Evolutionary conservation across 2,329 filamentous ascomycete genomes (phyloP).

Genomic region (Trichoderma harzianum): DNA sequence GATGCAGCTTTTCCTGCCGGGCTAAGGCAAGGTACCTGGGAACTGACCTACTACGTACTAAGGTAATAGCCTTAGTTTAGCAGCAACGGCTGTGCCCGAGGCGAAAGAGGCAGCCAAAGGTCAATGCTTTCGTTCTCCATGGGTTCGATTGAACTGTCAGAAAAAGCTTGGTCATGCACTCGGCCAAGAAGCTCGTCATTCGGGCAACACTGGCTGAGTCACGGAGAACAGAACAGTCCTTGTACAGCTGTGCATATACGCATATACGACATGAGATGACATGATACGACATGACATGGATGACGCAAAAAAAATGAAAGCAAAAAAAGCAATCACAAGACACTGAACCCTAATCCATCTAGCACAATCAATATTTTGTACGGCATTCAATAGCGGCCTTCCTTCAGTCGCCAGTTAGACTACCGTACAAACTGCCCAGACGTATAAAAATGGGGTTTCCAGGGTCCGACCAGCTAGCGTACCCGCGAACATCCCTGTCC

Average conservation of each 20-base stretch:
- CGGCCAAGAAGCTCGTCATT: not conserved
- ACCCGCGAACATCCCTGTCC: slow-evolving; percentile 20
- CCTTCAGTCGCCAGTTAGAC: not conserved
- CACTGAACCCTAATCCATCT: not conserved
- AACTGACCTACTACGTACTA: not conserved
- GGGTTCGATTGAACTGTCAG: not conserved
- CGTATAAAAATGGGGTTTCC: not conserved
- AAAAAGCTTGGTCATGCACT: not conserved
- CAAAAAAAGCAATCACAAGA: not conserved
- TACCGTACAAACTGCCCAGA: not conserved
- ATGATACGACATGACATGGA: not conserved
- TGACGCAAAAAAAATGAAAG: not conserved
- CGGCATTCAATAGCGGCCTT: not conserved
- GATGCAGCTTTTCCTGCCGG: not conserved
- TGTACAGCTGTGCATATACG: not conserved
- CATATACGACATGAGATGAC: not conserved
- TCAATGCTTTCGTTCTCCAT: not conserved
- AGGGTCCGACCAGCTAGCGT: not conserved
- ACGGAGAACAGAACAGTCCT: not conserved
- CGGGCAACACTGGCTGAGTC: not conserved
- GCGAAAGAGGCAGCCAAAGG: slow-evolving; percentile 5
- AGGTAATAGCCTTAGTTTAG: not conserved
- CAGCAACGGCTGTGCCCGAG: not conserved
- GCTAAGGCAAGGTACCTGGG: not conserved
- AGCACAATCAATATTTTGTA: not conserved